Evolutionary conservation across 78 protist genomes (phyloP).

Genomic region (Paulinella micropora): DNA sequence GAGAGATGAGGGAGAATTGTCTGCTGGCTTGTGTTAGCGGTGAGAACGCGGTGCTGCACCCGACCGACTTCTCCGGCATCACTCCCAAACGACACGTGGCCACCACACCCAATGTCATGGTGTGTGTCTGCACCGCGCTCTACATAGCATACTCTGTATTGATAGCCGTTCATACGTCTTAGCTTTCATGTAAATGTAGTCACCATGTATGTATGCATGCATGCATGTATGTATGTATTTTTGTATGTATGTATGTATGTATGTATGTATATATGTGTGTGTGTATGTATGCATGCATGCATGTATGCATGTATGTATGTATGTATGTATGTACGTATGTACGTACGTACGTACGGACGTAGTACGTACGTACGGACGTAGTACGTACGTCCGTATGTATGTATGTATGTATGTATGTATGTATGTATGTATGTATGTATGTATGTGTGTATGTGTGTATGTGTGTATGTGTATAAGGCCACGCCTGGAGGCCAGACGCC

Average conservation of each 20-base stretch:
- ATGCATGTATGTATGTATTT: not conserved
- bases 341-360: not conserved
- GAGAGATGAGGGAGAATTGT: too few species aligned
- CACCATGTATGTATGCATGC: not conserved
- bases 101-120: not conserved
- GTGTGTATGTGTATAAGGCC: too few species aligned
- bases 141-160: not conserved
- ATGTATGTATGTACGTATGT: not conserved
- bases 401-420: not conserved
- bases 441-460: not conserved
- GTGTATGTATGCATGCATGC: not conserved
- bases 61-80: not conserved
- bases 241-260: not conserved
- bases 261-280: not conserved
- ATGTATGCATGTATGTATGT: not conserved
- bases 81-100: not conserved
- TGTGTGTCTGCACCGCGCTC: not conserved
- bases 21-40: too few species aligned
- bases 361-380: not conserved
- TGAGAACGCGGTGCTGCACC: too few species aligned
- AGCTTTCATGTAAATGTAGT: not conserved
- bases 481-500: too few species aligned
- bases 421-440: not conserved
- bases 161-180: not conserved
- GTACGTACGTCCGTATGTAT: not conserved